Evolutionary conservation across 225 moss, liverwort and hornwort genomes (phyloP).

Genomic region (Physcomitrellopsis africana): DNA sequence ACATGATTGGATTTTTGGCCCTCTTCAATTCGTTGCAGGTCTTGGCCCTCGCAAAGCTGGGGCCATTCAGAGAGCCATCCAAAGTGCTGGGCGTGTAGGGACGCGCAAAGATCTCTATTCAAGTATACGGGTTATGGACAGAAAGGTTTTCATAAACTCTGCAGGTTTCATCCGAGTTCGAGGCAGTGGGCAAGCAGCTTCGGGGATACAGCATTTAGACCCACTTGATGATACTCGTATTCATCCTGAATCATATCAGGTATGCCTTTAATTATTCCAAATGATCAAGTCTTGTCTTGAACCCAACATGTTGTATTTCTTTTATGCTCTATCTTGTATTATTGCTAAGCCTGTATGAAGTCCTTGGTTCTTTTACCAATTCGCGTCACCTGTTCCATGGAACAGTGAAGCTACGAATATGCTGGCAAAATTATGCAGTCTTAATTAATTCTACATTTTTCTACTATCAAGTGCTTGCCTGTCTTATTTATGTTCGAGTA

Average conservation of each 20-base stretch:
- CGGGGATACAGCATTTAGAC: conserved; percentile 89
- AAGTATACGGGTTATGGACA: conserved; percentile 81
- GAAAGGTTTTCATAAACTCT: conserved; percentile 87
- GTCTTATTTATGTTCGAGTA: neutral
- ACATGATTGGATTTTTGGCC: conserved; percentile 93
- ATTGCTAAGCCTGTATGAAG: neutral
- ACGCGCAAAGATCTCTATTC: conserved; percentile 85
- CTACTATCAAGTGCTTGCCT: neutral
- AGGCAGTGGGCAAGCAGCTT: conserved; percentile 95
- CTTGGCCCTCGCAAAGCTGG: conserved; percentile 97
- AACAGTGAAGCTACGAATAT: conserved; percentile 8
- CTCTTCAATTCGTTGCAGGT: conserved; percentile 89
- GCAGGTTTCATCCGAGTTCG: conserved; percentile 97
- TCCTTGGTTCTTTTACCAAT: conserved; percentile 20
- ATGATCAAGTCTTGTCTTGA: neutral
- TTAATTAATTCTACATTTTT: neutral
- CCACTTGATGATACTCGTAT: conserved; percentile 98
- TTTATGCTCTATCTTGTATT: neutral
- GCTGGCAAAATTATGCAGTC: neutral
- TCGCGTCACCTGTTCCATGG: neutral
- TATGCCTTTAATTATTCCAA: conserved; percentile 5
- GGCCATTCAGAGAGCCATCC: conserved; percentile 86
- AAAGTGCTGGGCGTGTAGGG: conserved; percentile 88
- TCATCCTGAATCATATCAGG: conserved; percentile 95
- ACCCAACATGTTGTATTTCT: neutral